A percentile compares a stretch with the other conserved stretches of the same genome.
Conservation (phyloP, 371 early-diverging fungal genomes). For the Mortierella sp. region DNA sequence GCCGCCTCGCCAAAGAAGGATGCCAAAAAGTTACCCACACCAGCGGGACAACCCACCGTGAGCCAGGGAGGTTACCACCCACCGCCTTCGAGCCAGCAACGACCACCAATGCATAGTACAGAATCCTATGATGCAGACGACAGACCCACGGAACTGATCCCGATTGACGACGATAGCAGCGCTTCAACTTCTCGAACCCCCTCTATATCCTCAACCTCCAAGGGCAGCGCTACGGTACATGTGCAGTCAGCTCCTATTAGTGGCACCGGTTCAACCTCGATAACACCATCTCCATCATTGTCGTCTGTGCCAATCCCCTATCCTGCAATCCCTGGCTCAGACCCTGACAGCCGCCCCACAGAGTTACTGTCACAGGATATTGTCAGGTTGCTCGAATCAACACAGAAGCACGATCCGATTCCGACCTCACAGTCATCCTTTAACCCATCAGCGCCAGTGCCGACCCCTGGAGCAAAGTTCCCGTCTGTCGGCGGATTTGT, state of each 20-base stretch:
- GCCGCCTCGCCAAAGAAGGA: conserved; percentile 46
- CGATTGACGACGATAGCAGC: conserved; percentile 27
- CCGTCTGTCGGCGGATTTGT: conserved; percentile 16
- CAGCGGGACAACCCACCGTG: neutral
- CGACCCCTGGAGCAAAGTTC: conserved; percentile 17
- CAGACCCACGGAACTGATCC: conserved; percentile 52
- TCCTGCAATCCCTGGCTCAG: too few species aligned
- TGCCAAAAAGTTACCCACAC: conserved; percentile 1
- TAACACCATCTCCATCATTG: conserved; percentile 19
- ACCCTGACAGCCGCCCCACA: conserved; percentile 30
- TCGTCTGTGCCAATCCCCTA: conserved; percentile 31
- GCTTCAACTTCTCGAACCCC: neutral
- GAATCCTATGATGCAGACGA: conserved; percentile 52
- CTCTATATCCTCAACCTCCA: conserved; percentile 1
- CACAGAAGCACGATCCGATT: conserved; percentile 4
- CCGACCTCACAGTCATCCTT: neutral
- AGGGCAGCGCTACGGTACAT: neutral
- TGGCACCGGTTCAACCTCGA: conserved; percentile 8
- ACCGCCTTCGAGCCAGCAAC: conserved; percentile 17
- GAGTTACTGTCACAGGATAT: conserved; percentile 9
- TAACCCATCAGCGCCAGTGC: conserved; percentile 14
- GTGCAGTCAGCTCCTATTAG: conserved; percentile 20
- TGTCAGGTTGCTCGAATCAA: conserved; percentile 6
- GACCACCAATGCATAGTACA: conserved; percentile 22
- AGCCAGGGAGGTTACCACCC: conserved; percentile 19